Conservation (phyloP, 495 filamentous ascomycete genomes). For the Evernia prunastri region DNA sequence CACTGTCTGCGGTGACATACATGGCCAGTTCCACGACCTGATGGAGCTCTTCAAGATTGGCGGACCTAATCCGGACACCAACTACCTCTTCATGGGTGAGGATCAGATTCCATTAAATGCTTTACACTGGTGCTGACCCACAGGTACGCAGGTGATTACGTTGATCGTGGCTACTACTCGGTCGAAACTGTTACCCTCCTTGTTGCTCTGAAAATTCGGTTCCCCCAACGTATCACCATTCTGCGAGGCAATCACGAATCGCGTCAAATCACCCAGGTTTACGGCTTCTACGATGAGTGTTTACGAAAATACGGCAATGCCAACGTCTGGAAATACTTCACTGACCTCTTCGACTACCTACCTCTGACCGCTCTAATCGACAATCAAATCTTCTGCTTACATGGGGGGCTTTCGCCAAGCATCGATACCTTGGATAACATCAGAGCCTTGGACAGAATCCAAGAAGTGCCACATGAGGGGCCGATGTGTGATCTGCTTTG, state of each 20-base stretch:
- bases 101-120: constrained; percentile 12
- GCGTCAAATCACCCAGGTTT: constrained; percentile 94
- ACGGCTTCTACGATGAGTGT: constrained; percentile 97
- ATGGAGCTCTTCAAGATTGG: constrained; percentile 95
- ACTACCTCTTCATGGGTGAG: constrained; percentile 92
- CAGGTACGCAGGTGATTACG: constrained; percentile 68
- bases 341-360: constrained; percentile 97
- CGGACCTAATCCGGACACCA: constrained; percentile 85
- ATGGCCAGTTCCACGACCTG: constrained; percentile 88
- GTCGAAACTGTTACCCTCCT: constrained; percentile 93
- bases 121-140: constrained; percentile 11
- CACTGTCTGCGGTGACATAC: constrained; percentile 89
- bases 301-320: constrained; percentile 97
- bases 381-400: constrained; percentile 99
- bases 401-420: constrained; percentile 90
- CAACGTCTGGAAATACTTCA: constrained; percentile 99
- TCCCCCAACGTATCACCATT: constrained; percentile 93
- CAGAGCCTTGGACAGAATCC: constrained; percentile 87
- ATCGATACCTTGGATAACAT: constrained; percentile 99
- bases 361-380: constrained; percentile 97
- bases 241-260: constrained; percentile 96
- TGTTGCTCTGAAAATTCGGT: constrained; percentile 91
- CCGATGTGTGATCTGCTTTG: constrained; percentile 98
- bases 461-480: constrained; percentile 97
- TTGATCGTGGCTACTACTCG: constrained; percentile 95